phyloP scores from a whole-genome alignment of 495 filamentous ascomycete genomes.

The Poronia punctata region DNA sequence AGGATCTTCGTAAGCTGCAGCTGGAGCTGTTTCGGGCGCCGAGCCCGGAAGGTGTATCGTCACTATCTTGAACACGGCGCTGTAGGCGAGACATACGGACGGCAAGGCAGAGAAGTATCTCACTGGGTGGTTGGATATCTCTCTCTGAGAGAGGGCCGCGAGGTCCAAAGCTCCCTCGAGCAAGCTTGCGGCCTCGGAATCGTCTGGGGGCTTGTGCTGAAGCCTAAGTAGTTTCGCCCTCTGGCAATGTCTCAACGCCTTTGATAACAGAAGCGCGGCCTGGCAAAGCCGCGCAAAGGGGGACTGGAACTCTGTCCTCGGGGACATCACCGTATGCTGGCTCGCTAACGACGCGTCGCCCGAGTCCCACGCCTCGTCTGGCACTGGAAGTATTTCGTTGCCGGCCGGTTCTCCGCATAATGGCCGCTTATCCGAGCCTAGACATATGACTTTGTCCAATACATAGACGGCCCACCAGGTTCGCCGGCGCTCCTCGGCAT shows the following conservation, averaged over 20 bases:
- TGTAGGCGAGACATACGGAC: too few species aligned
- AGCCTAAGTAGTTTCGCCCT: neutral
- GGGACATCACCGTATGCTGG: slow-evolving; percentile 13
- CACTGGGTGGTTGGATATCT: too few species aligned
- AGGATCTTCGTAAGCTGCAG: too few species aligned
- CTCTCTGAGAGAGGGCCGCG: too few species aligned
- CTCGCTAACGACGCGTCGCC: slow-evolving; percentile 17
- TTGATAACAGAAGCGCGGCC: slow-evolving; percentile 26
- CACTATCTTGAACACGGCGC: too few species aligned
- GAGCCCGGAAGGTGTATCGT: too few species aligned
- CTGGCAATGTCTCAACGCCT: slow-evolving; percentile 23
- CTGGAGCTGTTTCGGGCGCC: too few species aligned
- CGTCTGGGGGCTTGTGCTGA: neutral
- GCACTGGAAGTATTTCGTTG: slow-evolving; percentile 33
- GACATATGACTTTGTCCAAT: slow-evolving; percentile 38
- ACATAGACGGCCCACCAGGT: slow-evolving; percentile 48
- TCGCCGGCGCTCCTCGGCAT: slow-evolving; percentile 42
- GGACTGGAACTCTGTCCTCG: slow-evolving; percentile 17
- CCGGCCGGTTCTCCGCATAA: slow-evolving; percentile 35
- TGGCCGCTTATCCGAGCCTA: slow-evolving; percentile 38
- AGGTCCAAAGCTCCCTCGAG: neutral
- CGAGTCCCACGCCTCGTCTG: slow-evolving; percentile 38
- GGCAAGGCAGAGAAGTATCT: too few species aligned
- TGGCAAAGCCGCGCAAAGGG: slow-evolving; percentile 37
- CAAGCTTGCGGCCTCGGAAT: neutral